Base-by-base conservation (phyloP, 1,284 basidiomycete species). In the Gomphus sp. region DNA sequence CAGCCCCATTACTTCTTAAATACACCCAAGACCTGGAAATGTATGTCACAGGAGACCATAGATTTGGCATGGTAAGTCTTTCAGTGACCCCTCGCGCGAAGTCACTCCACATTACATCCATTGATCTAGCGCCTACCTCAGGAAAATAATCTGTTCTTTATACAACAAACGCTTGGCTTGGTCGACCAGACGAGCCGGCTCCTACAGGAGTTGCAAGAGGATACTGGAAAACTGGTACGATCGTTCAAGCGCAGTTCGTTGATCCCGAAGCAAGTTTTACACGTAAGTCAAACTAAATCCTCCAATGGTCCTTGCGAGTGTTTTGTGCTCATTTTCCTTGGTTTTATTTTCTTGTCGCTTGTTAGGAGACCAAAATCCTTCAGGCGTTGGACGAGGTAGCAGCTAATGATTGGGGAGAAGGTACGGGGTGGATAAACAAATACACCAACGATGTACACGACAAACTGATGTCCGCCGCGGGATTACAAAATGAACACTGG, bases 1-100 rank as follows among this genome's bases (percentile, higher is more conserved):
- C 28, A 56, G 55, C 16, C 5, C 55, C 55, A 14, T 16, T 56
- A n/a, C 22, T 56, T 7, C 36, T 56, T 11, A 56, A 56, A 18
- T 37, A 48, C 14, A 25, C 44, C 12, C 55, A 56, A 45, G 55
- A 56, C 14, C 25, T 56, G 28, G 55, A 56, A 22, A 56, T n/a
- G 43, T 47, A 49, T 48, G 22, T 37, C 22, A 18, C 55, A 1
- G 36, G 44, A 36, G 45, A 33, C 14, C 31, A 56, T 25, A 22
- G 16, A n/a, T 5, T 37, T 12, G 9, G 11, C 12, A 43, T 37
- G 7, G 55, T 56, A 37, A 49, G 55, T 56, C 14, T n/a, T 12
- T 16, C n/a, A n/a, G 5, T 52, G 25, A 11, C n/a, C 12, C 7
- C 39, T 41, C 11, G 39, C 16, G 16, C 16, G 8, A 14, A 18